phyloP scores from a whole-genome alignment of 305 asterid species.

The Petunia hybrid region DNA sequence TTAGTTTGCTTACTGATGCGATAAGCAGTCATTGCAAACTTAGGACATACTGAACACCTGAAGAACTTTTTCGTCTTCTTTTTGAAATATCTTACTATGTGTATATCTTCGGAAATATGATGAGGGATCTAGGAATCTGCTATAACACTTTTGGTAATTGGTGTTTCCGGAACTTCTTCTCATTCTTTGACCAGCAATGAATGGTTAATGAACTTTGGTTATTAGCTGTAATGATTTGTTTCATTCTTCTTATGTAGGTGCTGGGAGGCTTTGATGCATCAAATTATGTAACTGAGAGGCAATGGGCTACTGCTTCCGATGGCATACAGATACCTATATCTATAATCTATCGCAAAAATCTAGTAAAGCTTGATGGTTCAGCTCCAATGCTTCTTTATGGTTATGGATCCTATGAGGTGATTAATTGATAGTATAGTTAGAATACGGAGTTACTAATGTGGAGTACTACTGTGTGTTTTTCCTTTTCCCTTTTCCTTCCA shows the following conservation, averaged over 20 bases:
- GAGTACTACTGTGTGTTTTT: neutral
- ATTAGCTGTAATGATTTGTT: conserved; percentile 18
- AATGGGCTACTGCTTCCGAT: conserved; percentile 91
- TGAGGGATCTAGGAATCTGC: conserved; percentile 9
- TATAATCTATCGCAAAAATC: conserved; percentile 70
- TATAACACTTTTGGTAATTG: conserved; percentile 7
- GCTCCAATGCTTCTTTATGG: conserved; percentile 94
- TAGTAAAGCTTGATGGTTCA: conserved; percentile 89
- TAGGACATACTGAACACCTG: neutral
- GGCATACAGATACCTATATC: conserved; percentile 89
- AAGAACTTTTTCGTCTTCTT: neutral
- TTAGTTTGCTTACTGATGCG: conserved; percentile 22
- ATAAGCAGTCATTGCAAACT: conserved; percentile 13
- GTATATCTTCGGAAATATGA: neutral
- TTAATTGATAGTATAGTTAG: conserved; percentile 25
- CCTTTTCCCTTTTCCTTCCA: conserved; percentile 11
- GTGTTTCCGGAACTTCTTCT: neutral
- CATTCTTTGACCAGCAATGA: neutral
- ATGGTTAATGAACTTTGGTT: neutral
- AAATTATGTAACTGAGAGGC: conserved; percentile 81
- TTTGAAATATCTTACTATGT: neutral
- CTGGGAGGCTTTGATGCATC: conserved; percentile 89
- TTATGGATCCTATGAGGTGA: conserved; percentile 98
- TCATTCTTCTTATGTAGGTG: conserved; percentile 56
- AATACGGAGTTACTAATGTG: conserved; percentile 26